A percentile compares a stretch with the other conserved stretches of the same genome.
Evolutionary conservation across 2,329 filamentous ascomycete genomes (phyloP).

Genomic region (Beauveria varroae): DNA sequence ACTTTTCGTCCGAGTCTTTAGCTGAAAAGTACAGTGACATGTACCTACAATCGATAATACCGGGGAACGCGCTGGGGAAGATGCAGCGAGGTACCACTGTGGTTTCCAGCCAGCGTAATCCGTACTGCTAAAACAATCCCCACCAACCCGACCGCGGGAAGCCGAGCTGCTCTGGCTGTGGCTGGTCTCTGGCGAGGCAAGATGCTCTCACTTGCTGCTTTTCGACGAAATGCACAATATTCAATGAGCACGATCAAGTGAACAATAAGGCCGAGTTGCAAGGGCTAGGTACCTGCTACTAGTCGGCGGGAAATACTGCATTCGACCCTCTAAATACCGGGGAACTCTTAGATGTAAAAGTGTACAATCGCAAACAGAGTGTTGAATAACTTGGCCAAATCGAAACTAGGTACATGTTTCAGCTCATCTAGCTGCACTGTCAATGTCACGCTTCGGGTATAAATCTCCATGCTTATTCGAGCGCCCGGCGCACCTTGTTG

Average conservation of each 20-base stretch:
- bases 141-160: not conserved
- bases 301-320: not conserved
- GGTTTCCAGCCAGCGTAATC: not conserved
- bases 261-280: no score
- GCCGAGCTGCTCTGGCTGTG: not conserved
- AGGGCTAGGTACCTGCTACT: not conserved
- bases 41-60: not conserved
- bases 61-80: not conserved
- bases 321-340: not conserved
- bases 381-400: not conserved
- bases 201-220: no score
- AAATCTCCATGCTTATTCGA: slow-evolving; percentile 14
- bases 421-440: not conserved
- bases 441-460: slow-evolving; percentile 1
- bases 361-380: not conserved
- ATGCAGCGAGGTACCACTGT: not conserved
- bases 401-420: not conserved
- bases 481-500: slow-evolving; percentile 19
- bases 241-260: no score
- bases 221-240: no score
- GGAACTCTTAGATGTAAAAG: not conserved
- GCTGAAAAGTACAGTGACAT: no score
- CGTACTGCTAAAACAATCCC: not conserved
- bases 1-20: not conserved
- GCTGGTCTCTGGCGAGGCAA: no score